phyloP scores from a whole-genome alignment of 257 asterid species.

The Solanum appendiculatum region DNA sequence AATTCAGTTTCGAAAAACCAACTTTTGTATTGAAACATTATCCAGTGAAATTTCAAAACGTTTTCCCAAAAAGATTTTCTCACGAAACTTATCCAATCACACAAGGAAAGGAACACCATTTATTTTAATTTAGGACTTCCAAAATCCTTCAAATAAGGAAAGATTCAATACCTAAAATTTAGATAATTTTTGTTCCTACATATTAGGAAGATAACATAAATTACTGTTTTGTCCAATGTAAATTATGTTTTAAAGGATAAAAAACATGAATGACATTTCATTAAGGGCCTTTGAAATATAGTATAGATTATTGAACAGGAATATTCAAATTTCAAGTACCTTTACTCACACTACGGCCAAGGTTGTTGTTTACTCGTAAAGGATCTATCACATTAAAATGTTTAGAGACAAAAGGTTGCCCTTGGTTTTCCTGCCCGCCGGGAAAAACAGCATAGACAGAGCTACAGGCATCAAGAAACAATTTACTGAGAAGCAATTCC shows the following conservation, averaged over 20 bases:
- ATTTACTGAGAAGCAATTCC: constrained; percentile 81
- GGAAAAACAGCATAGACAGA: constrained; percentile 87
- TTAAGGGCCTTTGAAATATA: not conserved
- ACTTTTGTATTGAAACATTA: not conserved
- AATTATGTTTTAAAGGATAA: not conserved
- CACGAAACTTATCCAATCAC: not conserved
- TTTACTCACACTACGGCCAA: constrained; percentile 99
- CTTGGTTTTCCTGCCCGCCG: constrained; percentile 75
- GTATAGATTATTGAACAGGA: not conserved
- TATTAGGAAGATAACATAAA: not conserved
- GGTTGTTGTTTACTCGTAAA: constrained; percentile 92
- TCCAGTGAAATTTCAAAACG: not conserved
- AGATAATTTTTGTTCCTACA: not conserved
- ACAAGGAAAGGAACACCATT: not conserved
- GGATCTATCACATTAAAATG: constrained; percentile 97
- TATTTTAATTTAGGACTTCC: not conserved
- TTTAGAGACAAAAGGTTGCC: constrained; percentile 78
- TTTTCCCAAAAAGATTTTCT: not conserved
- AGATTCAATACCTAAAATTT: not conserved
- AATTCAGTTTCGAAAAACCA: not conserved
- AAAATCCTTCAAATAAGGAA: not conserved
- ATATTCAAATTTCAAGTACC: constrained; percentile 35
- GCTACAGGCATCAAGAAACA: constrained; percentile 90
- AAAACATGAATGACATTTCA: not conserved
- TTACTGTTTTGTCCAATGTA: not conserved